Evolutionary conservation across 176 grass and related monocot species (phyloP).

Genomic region (Raddia distichophylla): DNA sequence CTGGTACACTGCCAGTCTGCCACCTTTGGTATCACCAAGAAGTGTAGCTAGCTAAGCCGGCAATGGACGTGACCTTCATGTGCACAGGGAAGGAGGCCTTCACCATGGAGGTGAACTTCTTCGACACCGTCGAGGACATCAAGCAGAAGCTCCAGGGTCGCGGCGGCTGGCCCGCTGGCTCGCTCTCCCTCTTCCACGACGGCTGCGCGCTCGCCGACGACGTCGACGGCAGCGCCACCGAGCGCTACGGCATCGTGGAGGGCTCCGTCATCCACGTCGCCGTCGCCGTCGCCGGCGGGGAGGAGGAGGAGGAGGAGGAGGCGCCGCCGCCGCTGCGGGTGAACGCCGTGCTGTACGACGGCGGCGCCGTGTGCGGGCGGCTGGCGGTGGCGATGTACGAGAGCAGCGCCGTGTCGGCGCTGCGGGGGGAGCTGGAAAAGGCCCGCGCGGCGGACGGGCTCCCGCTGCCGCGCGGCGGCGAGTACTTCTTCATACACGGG

Average conservation of each 20-base stretch:
- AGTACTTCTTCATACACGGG: conserved; percentile 59
- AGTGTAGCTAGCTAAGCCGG: no score
- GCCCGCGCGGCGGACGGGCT: neutral
- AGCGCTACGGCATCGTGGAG: conserved; percentile 48
- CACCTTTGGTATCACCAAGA: neutral
- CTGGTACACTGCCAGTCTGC: no score
- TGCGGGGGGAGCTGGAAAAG: conserved; percentile 43
- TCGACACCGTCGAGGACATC: conserved; percentile 69
- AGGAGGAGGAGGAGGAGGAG: neutral
- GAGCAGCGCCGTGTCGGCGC: conserved; percentile 36
- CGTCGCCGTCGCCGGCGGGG: neutral
- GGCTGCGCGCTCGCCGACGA: conserved; percentile 35
- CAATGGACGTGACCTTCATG: no score
- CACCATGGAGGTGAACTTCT: conserved; percentile 73
- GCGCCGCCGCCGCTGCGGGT: conserved; percentile 26
- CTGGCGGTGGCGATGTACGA: conserved; percentile 37
- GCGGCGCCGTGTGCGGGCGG: conserved; percentile 15
- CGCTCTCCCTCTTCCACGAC: conserved; percentile 46
- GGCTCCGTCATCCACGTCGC: conserved; percentile 60
- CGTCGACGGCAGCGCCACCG: conserved; percentile 6
- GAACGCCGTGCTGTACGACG: conserved; percentile 33
- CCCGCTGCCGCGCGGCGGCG: conserved; percentile 47
- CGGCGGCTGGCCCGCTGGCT: conserved; percentile 44
- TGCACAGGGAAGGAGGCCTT: conserved; percentile 41
- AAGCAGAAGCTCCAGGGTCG: conserved; percentile 61